Conservation (phyloP, 345 rosid species). For the Angophora floribunda region DNA sequence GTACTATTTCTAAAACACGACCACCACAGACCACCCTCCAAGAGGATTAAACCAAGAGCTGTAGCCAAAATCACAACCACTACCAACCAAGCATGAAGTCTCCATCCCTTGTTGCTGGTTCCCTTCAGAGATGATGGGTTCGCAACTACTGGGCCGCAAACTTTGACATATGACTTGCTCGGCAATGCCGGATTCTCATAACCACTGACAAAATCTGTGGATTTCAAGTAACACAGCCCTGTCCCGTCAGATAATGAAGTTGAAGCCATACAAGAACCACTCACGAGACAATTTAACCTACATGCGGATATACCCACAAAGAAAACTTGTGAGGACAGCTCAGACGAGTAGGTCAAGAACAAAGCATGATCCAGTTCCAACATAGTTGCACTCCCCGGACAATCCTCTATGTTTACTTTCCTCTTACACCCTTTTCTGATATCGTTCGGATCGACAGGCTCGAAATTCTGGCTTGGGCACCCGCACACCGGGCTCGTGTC, state of each 20-base stretch:
- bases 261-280: conserved; percentile 39
- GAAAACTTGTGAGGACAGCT: conserved; percentile 10
- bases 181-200: conserved; percentile 36
- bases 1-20: conserved; percentile 29
- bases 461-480: conserved; percentile 63
- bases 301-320: conserved; percentile 34
- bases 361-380: conserved; percentile 26
- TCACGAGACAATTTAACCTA: conserved; percentile 30
- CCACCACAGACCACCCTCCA: conserved; percentile 40
- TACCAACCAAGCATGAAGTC: conserved; percentile 22
- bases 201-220: conserved; percentile 38
- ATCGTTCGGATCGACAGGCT: conserved; percentile 30
- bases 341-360: conserved; percentile 24
- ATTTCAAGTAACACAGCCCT: conserved; percentile 47
- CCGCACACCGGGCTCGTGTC: conserved; percentile 31
- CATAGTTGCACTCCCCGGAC: conserved; percentile 36
- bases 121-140: conserved; percentile 11
- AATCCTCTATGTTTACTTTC: conserved; percentile 30
- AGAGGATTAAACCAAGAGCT: conserved; percentile 18
- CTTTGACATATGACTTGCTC: conserved; percentile 49
- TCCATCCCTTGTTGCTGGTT: conserved; percentile 5
- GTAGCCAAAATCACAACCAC: conserved; percentile 15
- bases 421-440: conserved; percentile 50
- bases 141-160: conserved; percentile 36
- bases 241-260: conserved; percentile 50